Evolutionary conservation across 768 basidiomycete species (phyloP).

Genomic region (Boletus vinaceobasis): DNA sequence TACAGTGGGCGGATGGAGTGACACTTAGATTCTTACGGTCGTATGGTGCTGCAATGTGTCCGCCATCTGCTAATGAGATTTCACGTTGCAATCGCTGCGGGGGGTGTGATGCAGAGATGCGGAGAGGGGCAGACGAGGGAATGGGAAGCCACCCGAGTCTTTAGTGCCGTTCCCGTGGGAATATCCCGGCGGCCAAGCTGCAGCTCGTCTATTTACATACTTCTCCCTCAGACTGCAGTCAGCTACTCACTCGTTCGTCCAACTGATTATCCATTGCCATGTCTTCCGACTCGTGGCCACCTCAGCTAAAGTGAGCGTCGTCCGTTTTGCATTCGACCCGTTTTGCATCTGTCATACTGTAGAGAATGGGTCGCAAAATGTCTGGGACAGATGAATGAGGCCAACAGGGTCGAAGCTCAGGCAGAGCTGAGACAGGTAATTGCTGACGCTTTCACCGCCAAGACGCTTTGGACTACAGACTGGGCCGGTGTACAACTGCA

Average conservation of each 20-base stretch:
- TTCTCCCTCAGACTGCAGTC: neutral
- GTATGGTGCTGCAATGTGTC: constrained; percentile 18
- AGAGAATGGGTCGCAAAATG: constrained; percentile 97
- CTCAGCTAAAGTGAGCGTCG: constrained; percentile 62
- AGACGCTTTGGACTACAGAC: constrained; percentile 89
- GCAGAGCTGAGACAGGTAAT: constrained; percentile 96
- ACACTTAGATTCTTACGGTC: constrained; percentile 26
- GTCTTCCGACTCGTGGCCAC: constrained; percentile 81
- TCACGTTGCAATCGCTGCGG: neutral
- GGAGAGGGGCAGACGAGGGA: neutral
- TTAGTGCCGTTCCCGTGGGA: constrained; percentile 16
- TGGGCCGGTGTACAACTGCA: constrained; percentile 87
- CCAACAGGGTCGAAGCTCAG: constrained; percentile 84
- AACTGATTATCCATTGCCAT: constrained; percentile 34
- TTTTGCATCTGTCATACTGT: constrained; percentile 16
- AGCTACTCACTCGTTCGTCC: neutral
- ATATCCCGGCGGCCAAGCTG: neutral
- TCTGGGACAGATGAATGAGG: constrained; percentile 85
- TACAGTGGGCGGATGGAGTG: constrained; percentile 2
- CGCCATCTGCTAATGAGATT: constrained; percentile 25
- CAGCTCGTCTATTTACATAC: constrained; percentile 9
- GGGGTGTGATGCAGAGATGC: neutral
- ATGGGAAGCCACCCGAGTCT: neutral
- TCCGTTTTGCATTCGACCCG: neutral
- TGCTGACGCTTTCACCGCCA: constrained; percentile 82